These are phyloP conservation scores for Kurtzmaniella natalensis DNA, from an alignment of 1,139 yeast species.

Conservation along the genomic window DNA sequence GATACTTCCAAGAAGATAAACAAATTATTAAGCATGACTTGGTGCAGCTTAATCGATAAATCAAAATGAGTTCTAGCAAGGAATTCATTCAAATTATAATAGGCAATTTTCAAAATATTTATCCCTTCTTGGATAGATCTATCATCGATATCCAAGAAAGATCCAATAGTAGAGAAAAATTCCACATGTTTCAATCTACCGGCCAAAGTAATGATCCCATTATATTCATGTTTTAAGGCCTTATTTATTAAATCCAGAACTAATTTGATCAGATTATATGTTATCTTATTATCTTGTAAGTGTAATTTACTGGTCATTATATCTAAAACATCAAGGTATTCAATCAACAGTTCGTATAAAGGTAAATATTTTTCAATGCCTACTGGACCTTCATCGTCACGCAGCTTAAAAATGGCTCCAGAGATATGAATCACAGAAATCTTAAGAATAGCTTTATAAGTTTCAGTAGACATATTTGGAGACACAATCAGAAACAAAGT, in stretches of 20 bases:
- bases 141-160: constrained; percentile 38
- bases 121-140: constrained; percentile 30
- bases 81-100: constrained; percentile 36
- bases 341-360: constrained; percentile 39
- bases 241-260: constrained; percentile 43
- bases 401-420: constrained; percentile 39
- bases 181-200: constrained; percentile 43
- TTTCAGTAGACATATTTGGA: constrained; percentile 44
- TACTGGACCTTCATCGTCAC: constrained; percentile 17
- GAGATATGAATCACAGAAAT: constrained; percentile 41
- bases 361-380: constrained; percentile 34
- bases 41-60: constrained; percentile 37
- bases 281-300: constrained; percentile 43
- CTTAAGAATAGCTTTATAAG: constrained; percentile 46
- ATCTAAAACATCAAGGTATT: constrained; percentile 40
- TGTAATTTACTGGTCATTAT: constrained; percentile 37
- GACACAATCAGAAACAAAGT: constrained; percentile 43
- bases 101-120: constrained; percentile 29
- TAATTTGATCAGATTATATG: constrained; percentile 41
- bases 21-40: constrained; percentile 38
- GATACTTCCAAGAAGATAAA: constrained; percentile 38
- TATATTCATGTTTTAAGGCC: constrained; percentile 36
- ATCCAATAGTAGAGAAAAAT: constrained; percentile 41
- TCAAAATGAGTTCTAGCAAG: constrained; percentile 35
- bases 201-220: constrained; percentile 39